Conservation (phyloP, 1,284 basidiomycete species). For the Tilletia walkeri region DNA sequence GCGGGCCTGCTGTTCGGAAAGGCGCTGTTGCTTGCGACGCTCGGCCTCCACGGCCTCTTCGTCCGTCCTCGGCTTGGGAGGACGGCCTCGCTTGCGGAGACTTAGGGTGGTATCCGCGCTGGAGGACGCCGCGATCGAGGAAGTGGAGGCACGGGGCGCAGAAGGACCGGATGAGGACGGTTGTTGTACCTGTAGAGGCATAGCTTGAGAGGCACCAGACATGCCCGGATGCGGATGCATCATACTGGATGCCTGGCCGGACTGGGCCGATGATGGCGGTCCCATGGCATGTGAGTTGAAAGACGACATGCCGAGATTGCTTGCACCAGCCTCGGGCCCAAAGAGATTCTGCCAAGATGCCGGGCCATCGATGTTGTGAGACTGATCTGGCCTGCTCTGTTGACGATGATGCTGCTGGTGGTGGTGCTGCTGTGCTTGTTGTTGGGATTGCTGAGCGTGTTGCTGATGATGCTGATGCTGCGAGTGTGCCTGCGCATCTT, state of each 20-base stretch:
- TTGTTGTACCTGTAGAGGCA: background rate
- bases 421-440: background rate
- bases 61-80: conserved; percentile 10
- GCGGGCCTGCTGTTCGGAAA: background rate
- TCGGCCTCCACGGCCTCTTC: background rate
- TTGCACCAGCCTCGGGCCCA: background rate
- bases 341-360: background rate
- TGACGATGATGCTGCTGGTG: background rate
- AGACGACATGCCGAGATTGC: background rate
- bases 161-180: background rate
- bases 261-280: too few species aligned
- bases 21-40: background rate
- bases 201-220: background rate
- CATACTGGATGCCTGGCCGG: too few species aligned
- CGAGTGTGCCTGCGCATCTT: background rate
- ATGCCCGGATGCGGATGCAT: conserved; percentile 1
- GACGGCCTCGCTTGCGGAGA: conserved; percentile 7
- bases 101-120: background rate
- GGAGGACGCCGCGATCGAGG: background rate
- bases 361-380: background rate
- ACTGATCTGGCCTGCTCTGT: background rate
- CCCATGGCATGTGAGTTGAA: background rate
- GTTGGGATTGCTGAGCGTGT: background rate
- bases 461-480: background rate
- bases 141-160: background rate